Conservation (phyloP, 106 monocot species). For the Cymbidium sinense region DNA sequence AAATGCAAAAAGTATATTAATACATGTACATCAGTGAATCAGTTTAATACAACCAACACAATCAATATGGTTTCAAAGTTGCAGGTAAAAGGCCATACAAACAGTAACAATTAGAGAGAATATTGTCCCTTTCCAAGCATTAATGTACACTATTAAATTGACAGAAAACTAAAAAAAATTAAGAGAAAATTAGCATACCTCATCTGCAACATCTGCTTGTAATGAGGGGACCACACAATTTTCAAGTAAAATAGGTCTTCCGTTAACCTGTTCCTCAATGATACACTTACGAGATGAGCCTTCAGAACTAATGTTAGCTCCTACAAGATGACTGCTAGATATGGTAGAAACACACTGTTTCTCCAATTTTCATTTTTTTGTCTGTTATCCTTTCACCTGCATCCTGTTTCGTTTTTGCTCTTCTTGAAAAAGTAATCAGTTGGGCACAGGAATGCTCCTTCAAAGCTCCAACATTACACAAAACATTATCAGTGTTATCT, state of each 20-base stretch:
- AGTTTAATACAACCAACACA: not conserved
- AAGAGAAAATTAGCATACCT: conserved; percentile 1
- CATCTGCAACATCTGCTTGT: not conserved
- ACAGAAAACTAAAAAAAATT: not conserved
- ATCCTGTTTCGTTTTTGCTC: conserved; percentile 3
- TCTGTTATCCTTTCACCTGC: not conserved
- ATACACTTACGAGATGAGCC: conserved; percentile 1
- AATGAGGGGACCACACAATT: not conserved
- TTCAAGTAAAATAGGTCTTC: not conserved
- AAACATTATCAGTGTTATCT: not conserved
- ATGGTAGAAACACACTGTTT: not conserved
- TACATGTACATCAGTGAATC: not conserved
- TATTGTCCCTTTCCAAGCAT: not conserved
- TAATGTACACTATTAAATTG: not conserved
- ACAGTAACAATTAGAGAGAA: not conserved
- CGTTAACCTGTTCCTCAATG: conserved; percentile 1
- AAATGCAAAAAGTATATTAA: not conserved
- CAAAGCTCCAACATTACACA: not conserved
- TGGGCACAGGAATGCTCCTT: not conserved
- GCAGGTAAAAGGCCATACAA: not conserved
- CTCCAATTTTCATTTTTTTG: not conserved
- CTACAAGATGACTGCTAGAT: not conserved
- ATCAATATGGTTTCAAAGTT: not conserved
- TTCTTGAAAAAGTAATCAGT: conserved; percentile 9
- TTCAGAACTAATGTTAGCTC: not conserved